Percentiles rank a stretch among this genome's conserved stretches.
Conservation (phyloP, 148 eudicot species). For the Drosera capensis region DNA sequence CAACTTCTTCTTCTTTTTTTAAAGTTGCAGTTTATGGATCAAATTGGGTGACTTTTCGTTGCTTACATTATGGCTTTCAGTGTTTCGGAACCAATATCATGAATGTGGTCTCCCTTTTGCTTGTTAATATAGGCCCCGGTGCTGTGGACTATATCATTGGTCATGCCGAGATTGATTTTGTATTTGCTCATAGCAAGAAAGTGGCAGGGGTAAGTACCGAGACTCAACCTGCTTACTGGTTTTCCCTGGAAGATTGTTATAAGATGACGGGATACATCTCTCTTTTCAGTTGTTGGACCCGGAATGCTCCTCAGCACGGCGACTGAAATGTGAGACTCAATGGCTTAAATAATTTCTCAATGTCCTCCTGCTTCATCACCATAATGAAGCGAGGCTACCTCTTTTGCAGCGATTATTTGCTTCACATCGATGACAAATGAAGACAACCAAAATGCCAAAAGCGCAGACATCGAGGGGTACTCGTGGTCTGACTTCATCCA, state of each 20-base stretch:
- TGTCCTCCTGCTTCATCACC: neutral
- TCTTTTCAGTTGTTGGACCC: constrained; percentile 32
- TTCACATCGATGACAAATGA: constrained; percentile 50
- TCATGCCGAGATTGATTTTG: constrained; percentile 89
- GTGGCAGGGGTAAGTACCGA: constrained; percentile 44
- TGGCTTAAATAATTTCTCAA: neutral
- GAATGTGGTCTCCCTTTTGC: neutral
- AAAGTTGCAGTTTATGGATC: too few relatives aligned
- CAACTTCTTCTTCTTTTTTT: neutral
- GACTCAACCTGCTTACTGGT: constrained; percentile 3
- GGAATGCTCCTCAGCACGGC: constrained; percentile 42
- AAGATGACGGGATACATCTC: neutral
- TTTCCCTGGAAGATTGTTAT: neutral
- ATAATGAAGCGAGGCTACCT: neutral
- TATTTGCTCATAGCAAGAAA: constrained; percentile 71
- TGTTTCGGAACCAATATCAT: too few relatives aligned
- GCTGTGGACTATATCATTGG: constrained; percentile 69
- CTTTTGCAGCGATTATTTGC: constrained; percentile 60
- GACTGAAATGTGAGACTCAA: constrained; percentile 52
- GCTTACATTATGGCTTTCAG: too few relatives aligned
- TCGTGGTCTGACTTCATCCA: constrained; percentile 61
- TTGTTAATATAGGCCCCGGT: constrained; percentile 39
- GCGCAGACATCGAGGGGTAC: constrained; percentile 37
- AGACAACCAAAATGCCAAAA: constrained; percentile 33
- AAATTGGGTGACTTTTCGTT: too few relatives aligned